Evolutionary conservation across 257 asterid species (phyloP).

Genomic region (Scutellaria galericulata): DNA sequence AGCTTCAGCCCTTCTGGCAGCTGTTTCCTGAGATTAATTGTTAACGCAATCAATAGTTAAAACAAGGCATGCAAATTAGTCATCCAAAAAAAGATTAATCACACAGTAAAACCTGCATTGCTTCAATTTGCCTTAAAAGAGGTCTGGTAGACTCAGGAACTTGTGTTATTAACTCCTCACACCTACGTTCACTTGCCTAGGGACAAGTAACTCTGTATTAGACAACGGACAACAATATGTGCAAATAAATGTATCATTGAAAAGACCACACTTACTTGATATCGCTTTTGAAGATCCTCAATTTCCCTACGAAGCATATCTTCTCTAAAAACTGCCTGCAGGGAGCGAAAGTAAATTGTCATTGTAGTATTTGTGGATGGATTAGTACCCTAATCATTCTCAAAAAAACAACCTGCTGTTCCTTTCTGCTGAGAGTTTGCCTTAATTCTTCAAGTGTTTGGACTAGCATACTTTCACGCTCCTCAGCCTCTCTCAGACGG

Average conservation of each 20-base stretch:
- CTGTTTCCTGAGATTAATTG: constrained; percentile 74
- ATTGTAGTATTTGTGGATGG: constrained; percentile 20
- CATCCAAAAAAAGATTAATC: constrained; percentile 19
- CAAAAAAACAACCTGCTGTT: constrained; percentile 75
- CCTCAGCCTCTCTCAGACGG: constrained; percentile 56
- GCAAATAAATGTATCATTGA: constrained; percentile 4
- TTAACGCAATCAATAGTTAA: constrained; percentile 26
- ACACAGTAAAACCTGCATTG: constrained; percentile 80
- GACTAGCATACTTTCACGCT: constrained; percentile 62
- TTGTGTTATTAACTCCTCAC: constrained; percentile 95
- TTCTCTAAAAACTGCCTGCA: constrained; percentile 91
- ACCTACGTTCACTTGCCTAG: constrained; percentile 96
- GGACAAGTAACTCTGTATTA: constrained; percentile 35
- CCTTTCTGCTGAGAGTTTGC: constrained; percentile 65
- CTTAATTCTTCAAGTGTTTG: constrained; percentile 66
- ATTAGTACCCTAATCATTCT: constrained; percentile 12
- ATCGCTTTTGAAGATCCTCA: constrained; percentile 96
- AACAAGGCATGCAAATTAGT: constrained; percentile 19
- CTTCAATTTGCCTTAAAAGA: constrained; percentile 98
- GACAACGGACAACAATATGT: constrained; percentile 24
- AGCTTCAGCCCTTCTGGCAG: constrained; percentile 89
- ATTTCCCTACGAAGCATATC: constrained; percentile 93
- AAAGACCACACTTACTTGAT: constrained; percentile 59
- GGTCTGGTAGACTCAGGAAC: constrained; percentile 99
- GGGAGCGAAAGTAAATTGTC: constrained; percentile 31